Conservation (phyloP, 257 asterid genomes). For the Knoxia roxburghii region DNA sequence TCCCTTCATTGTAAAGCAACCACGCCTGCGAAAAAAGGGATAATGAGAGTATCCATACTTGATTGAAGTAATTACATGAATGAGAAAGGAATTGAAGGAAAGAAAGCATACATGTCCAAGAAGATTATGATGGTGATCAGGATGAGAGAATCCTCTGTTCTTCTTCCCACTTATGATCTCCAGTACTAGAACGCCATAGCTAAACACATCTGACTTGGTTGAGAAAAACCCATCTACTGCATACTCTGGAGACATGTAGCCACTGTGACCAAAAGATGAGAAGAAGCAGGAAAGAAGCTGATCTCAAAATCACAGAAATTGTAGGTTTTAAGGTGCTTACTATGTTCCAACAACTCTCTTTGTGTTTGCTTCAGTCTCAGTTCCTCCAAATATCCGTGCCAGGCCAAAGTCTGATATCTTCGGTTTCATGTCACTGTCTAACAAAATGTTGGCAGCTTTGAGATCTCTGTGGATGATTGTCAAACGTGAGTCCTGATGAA, state of each 20-base stretch:
- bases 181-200: constrained; percentile 32
- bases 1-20: constrained; percentile 23
- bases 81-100: background rate
- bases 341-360: constrained; percentile 31
- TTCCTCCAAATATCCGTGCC: constrained; percentile 38
- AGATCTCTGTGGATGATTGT: constrained; percentile 47
- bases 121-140: constrained; percentile 30
- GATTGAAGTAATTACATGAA: background rate
- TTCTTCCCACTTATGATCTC: constrained; percentile 36
- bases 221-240: constrained; percentile 30
- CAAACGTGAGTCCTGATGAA: constrained; percentile 43
- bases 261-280: constrained; percentile 14
- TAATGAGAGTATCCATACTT: no score
- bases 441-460: constrained; percentile 37
- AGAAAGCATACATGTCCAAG: constrained; percentile 25
- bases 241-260: constrained; percentile 36
- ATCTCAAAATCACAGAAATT: background rate
- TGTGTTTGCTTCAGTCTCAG: constrained; percentile 22
- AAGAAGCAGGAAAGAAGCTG: background rate
- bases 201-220: constrained; percentile 31
- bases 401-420: constrained; percentile 48
- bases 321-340: constrained; percentile 10
- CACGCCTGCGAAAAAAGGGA: constrained; percentile 34
- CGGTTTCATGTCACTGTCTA: constrained; percentile 39
- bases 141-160: constrained; percentile 26